Evolutionary conservation across 495 filamentous ascomycete species (phyloP), one percentile per base, ranked within the genome.

Genomic region (Hypoxylon perforatum): DNA sequence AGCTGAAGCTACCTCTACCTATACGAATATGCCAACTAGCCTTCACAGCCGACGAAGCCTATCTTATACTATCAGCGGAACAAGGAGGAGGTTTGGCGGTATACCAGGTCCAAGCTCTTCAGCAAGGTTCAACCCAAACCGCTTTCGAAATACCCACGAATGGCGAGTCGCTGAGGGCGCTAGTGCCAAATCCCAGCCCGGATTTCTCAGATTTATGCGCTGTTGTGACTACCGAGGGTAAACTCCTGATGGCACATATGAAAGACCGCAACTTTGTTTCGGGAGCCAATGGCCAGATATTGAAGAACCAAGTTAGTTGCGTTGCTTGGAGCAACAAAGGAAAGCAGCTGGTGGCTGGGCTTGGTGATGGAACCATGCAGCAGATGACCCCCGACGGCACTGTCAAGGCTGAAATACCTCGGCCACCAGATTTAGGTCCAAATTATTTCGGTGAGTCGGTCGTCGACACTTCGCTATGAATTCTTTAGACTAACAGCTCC

Each of bases 321-420:
- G 86, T 93, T 1, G 87, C 91, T 39, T 99, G 96, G 96, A 98
- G 94, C 73, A 89, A 86, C 51, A 91, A 87, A 68, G 96, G 96
- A 41, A 98, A 96, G 73, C 94, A 97, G 74, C 81, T 99, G 19
- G 85, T 97, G 5, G 96, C 93, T 65, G 96, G 96, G 25, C 84
- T 96, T 66, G 88, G 82, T 15, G 87, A 97, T 76, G 95, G 94
- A 49, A 87, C 88, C 18, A 87, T 88, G 36, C 87, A 85, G 60
- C 94, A 97, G 72, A 89, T 97, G 87, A 92, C 90, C 1, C 91
- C 90, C 0, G 85, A 91, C 50, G 95, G 94, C 28, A 81, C 80
- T 12, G 83, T 84, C 17, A 95, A 92, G 74, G 92, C 82, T 18
- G 81, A 87, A 39, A 90, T 98, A 39, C 94, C 95, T 30, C 84